Conservation (phyloP, 169 alveolate species). For the Pseudocohnilembus persalinus region DNA sequence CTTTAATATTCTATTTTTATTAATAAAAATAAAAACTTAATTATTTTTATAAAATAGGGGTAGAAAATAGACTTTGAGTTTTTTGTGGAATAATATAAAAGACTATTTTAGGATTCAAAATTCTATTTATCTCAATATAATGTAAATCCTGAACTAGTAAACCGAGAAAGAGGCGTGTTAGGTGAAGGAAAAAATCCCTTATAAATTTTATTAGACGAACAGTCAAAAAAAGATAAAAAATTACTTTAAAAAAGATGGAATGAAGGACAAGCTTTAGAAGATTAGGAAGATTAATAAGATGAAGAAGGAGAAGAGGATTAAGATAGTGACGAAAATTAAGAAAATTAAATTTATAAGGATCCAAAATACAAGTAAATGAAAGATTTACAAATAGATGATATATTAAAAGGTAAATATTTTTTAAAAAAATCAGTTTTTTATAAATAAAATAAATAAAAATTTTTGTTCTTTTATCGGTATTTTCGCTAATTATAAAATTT, state of each 20-base stretch:
- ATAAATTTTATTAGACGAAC: constrained; percentile 28
- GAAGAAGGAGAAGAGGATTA: constrained; percentile 19
- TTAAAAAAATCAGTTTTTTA: no score
- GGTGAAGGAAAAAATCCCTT: constrained; percentile 22
- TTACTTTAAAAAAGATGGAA: constrained; percentile 32
- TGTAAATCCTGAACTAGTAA: constrained; percentile 36
- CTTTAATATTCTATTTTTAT: background rate
- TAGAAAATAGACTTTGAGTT: background rate
- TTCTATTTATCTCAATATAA: constrained; percentile 44
- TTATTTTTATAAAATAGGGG: background rate
- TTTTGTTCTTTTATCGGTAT: no score
- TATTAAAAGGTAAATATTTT: constrained; percentile 22
- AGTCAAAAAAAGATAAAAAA: constrained; percentile 27
- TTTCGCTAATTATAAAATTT: no score
- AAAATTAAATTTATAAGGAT: no score
- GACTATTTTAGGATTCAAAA: constrained; percentile 22
- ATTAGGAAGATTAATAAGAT: constrained; percentile 19
- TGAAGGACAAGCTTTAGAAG: constrained; percentile 29
- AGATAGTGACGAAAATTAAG: no score
- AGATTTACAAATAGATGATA: constrained; percentile 38
- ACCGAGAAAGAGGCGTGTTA: constrained; percentile 12
- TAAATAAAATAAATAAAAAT: no score
- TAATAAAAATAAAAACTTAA: background rate
- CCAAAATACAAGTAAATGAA: constrained; percentile 21
- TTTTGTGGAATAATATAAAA: background rate